Evolutionary conservation across 2,329 filamentous ascomycete species (phyloP), one percentile per base, ranked within the genome.

Genomic region (Penicillium italicum): DNA sequence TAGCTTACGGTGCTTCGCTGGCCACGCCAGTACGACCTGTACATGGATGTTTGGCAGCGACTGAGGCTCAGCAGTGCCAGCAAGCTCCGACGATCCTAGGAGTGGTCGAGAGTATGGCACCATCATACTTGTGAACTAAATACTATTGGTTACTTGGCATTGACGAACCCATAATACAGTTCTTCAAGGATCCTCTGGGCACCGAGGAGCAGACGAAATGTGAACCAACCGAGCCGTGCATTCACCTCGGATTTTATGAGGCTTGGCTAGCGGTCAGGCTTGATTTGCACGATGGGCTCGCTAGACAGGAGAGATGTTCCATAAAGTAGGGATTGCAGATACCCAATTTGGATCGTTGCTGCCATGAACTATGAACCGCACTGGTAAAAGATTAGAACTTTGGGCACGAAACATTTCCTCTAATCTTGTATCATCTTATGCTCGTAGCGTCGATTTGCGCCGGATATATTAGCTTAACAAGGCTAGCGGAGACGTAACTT

Each of bases 61-160:
- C 11, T 48, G n/a, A 31, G 8, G 5, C 3, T 16, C 5, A 11
- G 3, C 4, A 20, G 7, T 38, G 3, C 34, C n/a, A 36, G 11
- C 22, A 38, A 37, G n/a, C 1, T 6, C 34, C 12, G n/a, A 12
- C 12, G 1, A 30, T 12, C 22, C 3, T 48, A 11, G 5, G 5
- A 8, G 24, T 1, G 2, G 5, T 8, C 8, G 8, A 49, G 16
- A 20, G 20, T 4, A 16, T 5, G 0, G 1, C 12, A 14, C 30
- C 4, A 10, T 1, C 10, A 1, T 0, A 9, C 6, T 18, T 5
- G 3, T 2, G 2, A 10, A 3, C 4, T 5, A 4, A 18, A 12
- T 30, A n/a, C 3, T 11, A 18, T 22, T 16, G 3, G 12, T 5
- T 8, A 10, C 20, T 22, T 22, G 24, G 34, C 33, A 12, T 48